A percentile compares a stretch with the other conserved stretches of the same genome.
These are phyloP conservation scores for Pisolithus thermaeus DNA, from an alignment of 1,284 basidiomycete genomes.

Conservation along the genomic window DNA sequence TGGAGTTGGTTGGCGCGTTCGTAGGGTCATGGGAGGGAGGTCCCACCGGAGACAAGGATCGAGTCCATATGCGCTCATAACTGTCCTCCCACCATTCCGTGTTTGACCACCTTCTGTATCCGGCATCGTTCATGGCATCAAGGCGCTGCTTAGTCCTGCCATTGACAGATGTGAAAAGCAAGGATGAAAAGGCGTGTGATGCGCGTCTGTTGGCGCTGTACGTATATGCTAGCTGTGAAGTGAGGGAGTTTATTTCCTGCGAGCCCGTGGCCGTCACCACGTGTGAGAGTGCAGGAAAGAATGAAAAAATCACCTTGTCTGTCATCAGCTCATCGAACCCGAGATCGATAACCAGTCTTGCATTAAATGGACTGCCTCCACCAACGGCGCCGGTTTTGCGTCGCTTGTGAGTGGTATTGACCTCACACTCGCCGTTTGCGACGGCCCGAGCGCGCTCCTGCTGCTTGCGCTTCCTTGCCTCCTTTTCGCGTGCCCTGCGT, in stretches of 20 bases:
- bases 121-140: conserved; percentile 60
- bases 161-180: conserved; percentile 78
- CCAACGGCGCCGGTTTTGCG: conserved; percentile 26
- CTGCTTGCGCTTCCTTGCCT: conserved; percentile 64
- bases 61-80: conserved; percentile 64
- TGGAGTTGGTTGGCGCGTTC: conserved; percentile 7
- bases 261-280: conserved; percentile 9
- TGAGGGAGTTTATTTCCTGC: conserved; percentile 86
- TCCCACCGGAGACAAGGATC: conserved; percentile 5
- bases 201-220: conserved; percentile 84
- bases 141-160: conserved; percentile 67
- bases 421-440: conserved; percentile 48
- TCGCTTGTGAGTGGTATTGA: conserved; percentile 41
- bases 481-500: conserved; percentile 71
- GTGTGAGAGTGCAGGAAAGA: conserved; percentile 12
- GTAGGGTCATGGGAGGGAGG: conserved; percentile 4
- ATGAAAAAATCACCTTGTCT: conserved; percentile 67
- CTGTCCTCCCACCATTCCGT: conserved; percentile 78
- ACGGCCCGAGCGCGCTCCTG: conserved; percentile 49
- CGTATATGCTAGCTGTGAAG: conserved; percentile 83
- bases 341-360: conserved; percentile 82
- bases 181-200: conserved; percentile 57
- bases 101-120: conserved; percentile 75
- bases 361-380: conserved; percentile 54
- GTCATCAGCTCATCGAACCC: conserved; percentile 95